These are phyloP conservation scores for Sesbania bispinosa DNA, from an alignment of 306 rosid genomes.

Conservation along the genomic window DNA sequence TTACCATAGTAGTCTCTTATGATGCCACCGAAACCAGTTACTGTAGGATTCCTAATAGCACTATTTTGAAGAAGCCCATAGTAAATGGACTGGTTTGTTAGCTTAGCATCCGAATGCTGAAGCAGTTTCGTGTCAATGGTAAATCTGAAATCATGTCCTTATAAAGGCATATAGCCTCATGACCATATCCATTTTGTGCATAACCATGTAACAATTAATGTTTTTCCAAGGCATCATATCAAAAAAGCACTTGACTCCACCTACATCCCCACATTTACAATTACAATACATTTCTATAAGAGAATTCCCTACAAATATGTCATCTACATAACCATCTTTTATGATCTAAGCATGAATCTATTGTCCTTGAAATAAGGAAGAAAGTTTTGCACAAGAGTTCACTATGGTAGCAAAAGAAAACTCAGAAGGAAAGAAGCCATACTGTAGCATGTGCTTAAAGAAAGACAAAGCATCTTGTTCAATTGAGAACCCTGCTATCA, in stretches of 20 bases:
- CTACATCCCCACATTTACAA: constrained; percentile 67
- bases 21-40: no score
- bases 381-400: constrained; percentile 64
- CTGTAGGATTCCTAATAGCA: no score
- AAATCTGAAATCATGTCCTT: constrained; percentile 56
- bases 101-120: no score
- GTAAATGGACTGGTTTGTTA: no score
- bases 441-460: constrained; percentile 50
- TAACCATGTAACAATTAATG: constrained; percentile 75
- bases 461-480: constrained; percentile 59
- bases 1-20: no score
- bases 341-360: constrained; percentile 62
- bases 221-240: constrained; percentile 51
- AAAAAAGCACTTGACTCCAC: constrained; percentile 46
- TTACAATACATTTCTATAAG: constrained; percentile 72
- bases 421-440: constrained; percentile 50
- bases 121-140: no score
- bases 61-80: no score
- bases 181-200: constrained; percentile 73
- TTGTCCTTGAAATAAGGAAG: constrained; percentile 62
- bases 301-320: constrained; percentile 71
- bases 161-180: constrained; percentile 59
- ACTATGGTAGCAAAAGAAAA: constrained; percentile 61
- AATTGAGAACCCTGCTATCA: constrained; percentile 61
- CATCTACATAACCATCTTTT: constrained; percentile 56